Base-by-base conservation (phyloP, 2,329 filamentous ascomycete genomes). In the Arthrobotrys pseudoclavata region DNA sequence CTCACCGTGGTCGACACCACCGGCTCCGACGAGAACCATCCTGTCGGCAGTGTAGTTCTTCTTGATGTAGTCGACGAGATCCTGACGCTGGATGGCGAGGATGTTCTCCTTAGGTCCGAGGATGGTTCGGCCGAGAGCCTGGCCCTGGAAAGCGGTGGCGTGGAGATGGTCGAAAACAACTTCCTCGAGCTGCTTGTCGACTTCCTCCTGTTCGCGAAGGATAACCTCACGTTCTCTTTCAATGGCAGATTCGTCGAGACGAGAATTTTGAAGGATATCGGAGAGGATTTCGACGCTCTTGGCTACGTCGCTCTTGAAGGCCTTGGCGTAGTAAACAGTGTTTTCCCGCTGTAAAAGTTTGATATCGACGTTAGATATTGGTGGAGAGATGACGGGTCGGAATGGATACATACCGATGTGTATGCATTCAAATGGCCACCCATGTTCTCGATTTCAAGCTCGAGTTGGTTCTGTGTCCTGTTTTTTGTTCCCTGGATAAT, bases 381-480 rank as follows among this genome's bases (percentile, higher is more conserved):
- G 3, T 9, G 61, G 5, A 52, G 15, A 45, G 66, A 80, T 81
- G 81, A 45, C 42, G 80, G 80, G 64, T 61, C 12, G 31, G 15
- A 29, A 31, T 9, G 22, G 69, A 37, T 64, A 82, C 91, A 83
- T 90, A 97, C 94, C 88, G 95, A 98, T 83, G 96, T 99, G 88
- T 99, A 99, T 85, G 96, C 96, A 86, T 99, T 99, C 83, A 99
- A 89, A 87, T 99, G 96, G 81, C 93, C 96, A 85, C 96, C 96
- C 93, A 99, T 97, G 88, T 99, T 99, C 89, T 99, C 96, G 84
- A 99, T 98, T 88, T 99, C 96, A 81, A 99, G 91, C 88, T 99
- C 96, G 84, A 99, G 89, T 87, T 99, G 96, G 85, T 96, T 92
- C 86, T 99, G 96, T 81, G 92, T 94, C 86, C 96, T 90, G 88